Evolutionary conservation across 2,329 filamentous ascomycete species (phyloP), one percentile per base, ranked within the genome.

Genomic region (Ophiocordyceps camponoti-rufipedis): DNA sequence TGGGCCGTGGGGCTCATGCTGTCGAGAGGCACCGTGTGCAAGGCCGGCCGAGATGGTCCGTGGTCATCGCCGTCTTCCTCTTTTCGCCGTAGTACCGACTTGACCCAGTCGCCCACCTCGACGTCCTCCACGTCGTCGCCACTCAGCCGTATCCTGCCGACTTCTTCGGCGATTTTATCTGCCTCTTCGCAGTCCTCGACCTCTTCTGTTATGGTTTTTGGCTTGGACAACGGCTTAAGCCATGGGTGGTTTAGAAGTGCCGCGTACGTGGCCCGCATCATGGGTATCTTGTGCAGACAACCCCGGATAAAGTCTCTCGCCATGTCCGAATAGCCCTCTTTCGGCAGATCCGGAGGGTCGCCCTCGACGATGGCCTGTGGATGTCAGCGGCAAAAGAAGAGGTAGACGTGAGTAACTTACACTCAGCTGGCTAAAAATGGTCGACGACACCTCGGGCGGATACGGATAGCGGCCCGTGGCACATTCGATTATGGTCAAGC

Each of bases 341-440:
- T 68, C 0, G 91, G 91, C 31, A 98, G 76, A 56, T 83, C 80
- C 11, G 91, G 91, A 13, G 91, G 86, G n/a, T 94, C 87, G 44
- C 91, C 91, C 59, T 96, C 86, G 33, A 98, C 91, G 58, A 98
- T 98, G 46, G 91, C 91, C 91, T 98, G 53, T 28, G 35, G 42
- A 50, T 51, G 43, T 35, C 41, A 46, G n/a, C 11, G 13, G 5
- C 6, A 23, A 16, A 16, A 11, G 35, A 19, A 6, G 33, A n/a
- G 14, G 33, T 13, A 16, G 2, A 39, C 1, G 5, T 16, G 13
- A 14, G 16, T 19, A 14, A 78, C 88, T 79, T 72, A 96, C 91
- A 56, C 83, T 93, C 32, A 98, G 70, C 60, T 98, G 91, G 56
- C 86, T 93, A 69, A 98, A 96, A 53, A 98, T 98, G 57, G 94